phyloP scores from a whole-genome alignment of 2,329 filamentous ascomycete species.

The Lachnellula suecica region DNA sequence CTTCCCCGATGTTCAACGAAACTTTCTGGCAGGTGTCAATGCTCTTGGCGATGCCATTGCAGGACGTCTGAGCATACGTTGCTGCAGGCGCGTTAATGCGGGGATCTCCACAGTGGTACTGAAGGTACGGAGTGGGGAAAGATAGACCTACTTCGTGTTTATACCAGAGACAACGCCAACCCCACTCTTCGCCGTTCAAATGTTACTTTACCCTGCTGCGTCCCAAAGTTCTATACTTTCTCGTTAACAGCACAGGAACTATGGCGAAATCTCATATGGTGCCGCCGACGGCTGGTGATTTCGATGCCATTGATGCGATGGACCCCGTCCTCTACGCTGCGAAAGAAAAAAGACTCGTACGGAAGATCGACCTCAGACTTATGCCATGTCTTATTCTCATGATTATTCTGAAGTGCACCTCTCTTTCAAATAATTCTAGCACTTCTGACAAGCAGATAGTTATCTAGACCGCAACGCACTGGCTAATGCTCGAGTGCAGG shows the following conservation, averaged over 20 bases:
- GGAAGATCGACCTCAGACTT: slow-evolving; percentile 19
- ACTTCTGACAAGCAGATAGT: slow-evolving; percentile 12
- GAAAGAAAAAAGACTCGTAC: slow-evolving; percentile 14
- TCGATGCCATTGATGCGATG: slow-evolving; percentile 5
- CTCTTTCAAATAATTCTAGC: not conserved
- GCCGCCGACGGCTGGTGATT: slow-evolving; percentile 2
- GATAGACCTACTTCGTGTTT: not conserved
- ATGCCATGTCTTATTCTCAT: slow-evolving; percentile 21
- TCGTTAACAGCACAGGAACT: not conserved
- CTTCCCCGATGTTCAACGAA: not conserved
- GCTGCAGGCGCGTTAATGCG: not conserved
- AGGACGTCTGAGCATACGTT: too few species aligned
- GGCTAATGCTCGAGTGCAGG: slow-evolving; percentile 20
- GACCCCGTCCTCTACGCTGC: slow-evolving; percentile 7
- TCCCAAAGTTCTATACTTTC: not conserved
- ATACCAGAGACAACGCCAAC: not conserved
- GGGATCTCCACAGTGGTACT: not conserved
- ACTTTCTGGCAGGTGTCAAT: not conserved
- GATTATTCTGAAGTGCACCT: slow-evolving; percentile 17
- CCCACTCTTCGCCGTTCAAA: not conserved
- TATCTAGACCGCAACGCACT: slow-evolving; percentile 34
- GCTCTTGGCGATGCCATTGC: too few species aligned
- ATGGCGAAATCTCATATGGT: not conserved
- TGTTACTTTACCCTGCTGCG: not conserved
- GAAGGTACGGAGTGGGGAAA: not conserved